These are phyloP conservation scores for Hippophae tibetana DNA, from an alignment of 306 rosid species.

Conservation along the genomic window DNA sequence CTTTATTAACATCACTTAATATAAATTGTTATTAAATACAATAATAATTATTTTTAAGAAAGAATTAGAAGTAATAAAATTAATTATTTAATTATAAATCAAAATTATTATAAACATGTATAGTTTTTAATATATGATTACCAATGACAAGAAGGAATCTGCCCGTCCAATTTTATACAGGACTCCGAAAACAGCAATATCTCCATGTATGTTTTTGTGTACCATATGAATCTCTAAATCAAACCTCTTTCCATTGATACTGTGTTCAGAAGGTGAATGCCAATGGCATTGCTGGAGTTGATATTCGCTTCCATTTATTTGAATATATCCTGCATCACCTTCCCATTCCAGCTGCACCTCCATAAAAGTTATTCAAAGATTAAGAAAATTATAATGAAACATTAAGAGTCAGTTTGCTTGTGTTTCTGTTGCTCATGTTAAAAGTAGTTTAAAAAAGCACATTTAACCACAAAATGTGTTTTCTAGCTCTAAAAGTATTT, in stretches of 20 bases:
- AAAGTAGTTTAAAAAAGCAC: too few relatives aligned
- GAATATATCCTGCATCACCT: conserved; percentile 32
- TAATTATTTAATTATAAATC: too few relatives aligned
- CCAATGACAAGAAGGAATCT: conserved; percentile 45
- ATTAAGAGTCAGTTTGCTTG: background rate
- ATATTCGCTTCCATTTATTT: conserved; percentile 41
- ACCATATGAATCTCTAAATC: conserved; percentile 65
- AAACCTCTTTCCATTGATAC: conserved; percentile 39
- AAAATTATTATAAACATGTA: too few relatives aligned
- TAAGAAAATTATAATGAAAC: background rate
- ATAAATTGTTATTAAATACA: too few relatives aligned
- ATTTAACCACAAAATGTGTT: too few relatives aligned
- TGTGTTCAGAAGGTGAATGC: conserved; percentile 81
- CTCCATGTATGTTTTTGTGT: conserved; percentile 40
- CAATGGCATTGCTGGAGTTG: conserved; percentile 54
- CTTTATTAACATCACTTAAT: too few relatives aligned
- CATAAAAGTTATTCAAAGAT: background rate
- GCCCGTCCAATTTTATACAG: conserved; percentile 38
- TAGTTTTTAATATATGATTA: conserved; percentile 7
- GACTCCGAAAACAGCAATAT: conserved; percentile 46
- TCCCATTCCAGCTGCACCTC: conserved; percentile 40
- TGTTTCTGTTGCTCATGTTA: too few relatives aligned
- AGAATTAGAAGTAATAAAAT: too few relatives aligned
- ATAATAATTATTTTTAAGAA: too few relatives aligned
- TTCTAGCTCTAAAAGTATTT: too few relatives aligned